These are phyloP conservation scores for Coemansia sp. DNA, from an alignment of 192 early-diverging fungal genomes.

Conservation along the genomic window DNA sequence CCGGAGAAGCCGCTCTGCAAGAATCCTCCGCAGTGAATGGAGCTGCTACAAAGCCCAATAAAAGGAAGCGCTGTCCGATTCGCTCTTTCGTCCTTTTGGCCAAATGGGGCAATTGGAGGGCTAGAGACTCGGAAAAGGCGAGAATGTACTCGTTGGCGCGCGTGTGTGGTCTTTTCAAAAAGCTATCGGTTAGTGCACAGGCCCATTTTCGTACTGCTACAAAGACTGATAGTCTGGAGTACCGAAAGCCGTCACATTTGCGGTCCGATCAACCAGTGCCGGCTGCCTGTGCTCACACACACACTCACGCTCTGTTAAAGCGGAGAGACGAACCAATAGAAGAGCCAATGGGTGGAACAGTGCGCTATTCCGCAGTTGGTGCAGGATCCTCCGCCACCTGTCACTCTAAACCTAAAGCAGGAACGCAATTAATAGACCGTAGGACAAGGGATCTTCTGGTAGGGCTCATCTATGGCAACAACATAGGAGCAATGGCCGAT, in stretches of 20 bases:
- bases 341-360: neutral
- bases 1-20: neutral
- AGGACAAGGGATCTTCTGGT: neutral
- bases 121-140: neutral
- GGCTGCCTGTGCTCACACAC: neutral
- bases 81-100: neutral
- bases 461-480: neutral
- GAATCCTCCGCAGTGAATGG: neutral
- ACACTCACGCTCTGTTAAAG: neutral
- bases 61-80: neutral
- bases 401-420: neutral
- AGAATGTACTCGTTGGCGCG: neutral
- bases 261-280: neutral
- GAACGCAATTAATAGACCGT: neutral
- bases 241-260: neutral
- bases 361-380: neutral
- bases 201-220: neutral
- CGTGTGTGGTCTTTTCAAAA: neutral
- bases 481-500: neutral
- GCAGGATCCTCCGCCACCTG: neutral
- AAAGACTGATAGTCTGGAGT: neutral
- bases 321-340: neutral
- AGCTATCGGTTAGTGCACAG: neutral
- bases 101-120: neutral
- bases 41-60: neutral